Percentiles rank a stretch among this genome's conserved stretches.
Evolutionary conservation across 1,139 yeast species (phyloP).

Genomic region (Sugiyamaella castrensis): DNA sequence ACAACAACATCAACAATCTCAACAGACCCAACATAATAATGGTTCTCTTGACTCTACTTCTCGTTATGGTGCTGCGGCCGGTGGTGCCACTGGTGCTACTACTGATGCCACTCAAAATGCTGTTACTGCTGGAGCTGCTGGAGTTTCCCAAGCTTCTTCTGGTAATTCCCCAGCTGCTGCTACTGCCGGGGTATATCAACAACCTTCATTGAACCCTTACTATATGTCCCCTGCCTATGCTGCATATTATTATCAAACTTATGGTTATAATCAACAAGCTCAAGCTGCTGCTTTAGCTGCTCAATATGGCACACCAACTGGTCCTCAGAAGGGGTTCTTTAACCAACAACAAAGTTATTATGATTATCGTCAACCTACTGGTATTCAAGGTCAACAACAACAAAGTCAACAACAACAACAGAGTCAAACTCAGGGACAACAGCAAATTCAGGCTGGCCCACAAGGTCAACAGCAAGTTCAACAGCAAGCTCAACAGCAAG

Average conservation of each 20-base stretch:
- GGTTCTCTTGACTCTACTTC: constrained; percentile 9
- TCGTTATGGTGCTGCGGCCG: constrained; percentile 18
- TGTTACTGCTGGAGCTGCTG: constrained; percentile 14
- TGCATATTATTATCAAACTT: constrained; percentile 33
- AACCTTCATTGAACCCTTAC: constrained; percentile 30
- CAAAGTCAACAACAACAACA: constrained; percentile 13
- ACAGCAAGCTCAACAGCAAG: too few relatives aligned
- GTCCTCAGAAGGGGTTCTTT: constrained; percentile 30
- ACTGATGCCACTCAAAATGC: constrained; percentile 8
- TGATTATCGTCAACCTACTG: constrained; percentile 26
- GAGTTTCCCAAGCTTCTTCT: constrained; percentile 13
- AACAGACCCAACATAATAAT: constrained; percentile 16
- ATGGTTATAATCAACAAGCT: constrained; percentile 31
- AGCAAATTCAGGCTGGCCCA: constrained; percentile 19
- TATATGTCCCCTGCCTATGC: constrained; percentile 34
- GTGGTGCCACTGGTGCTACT: constrained; percentile 13
- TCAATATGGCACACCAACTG: constrained; percentile 24
- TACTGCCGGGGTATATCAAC: constrained; percentile 27
- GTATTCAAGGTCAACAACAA: not conserved
- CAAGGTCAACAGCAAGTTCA: constrained; percentile 27
- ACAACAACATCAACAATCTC: constrained; percentile 13
- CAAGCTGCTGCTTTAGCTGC: constrained; percentile 29
- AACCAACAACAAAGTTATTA: constrained; percentile 30
- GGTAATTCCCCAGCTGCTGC: constrained; percentile 25
- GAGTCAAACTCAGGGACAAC: constrained; percentile 17